Percentiles rank a stretch among this genome's conserved stretches.
These are phyloP conservation scores for Beta corolliflora DNA, from an alignment of 179 eudicot species.

Conservation along the genomic window DNA sequence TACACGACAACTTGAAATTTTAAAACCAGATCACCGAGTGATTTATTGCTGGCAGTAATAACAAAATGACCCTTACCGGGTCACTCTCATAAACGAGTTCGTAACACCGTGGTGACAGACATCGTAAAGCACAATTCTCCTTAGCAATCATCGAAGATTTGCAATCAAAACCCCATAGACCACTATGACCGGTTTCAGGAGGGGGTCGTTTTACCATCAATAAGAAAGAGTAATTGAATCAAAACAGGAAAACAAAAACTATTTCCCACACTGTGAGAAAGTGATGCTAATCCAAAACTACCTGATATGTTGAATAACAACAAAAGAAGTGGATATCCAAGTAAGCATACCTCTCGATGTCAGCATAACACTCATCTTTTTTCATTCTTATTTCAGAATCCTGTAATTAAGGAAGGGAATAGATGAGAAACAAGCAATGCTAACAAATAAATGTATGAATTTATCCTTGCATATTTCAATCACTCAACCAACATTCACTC, in stretches of 20 bases:
- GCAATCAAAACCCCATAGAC: constrained; percentile 84
- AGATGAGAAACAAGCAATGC: constrained; percentile 5
- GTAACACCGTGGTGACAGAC: constrained; percentile 81
- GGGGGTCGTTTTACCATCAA: constrained; percentile 7
- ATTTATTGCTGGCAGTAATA: background rate
- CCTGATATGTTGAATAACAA: background rate
- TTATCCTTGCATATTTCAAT: background rate
- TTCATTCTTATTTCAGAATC: constrained; percentile 64
- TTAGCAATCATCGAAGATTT: constrained; percentile 69
- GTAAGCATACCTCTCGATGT: constrained; percentile 62
- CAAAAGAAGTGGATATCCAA: background rate
- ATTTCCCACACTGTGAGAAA: background rate
- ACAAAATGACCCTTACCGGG: constrained; percentile 51
- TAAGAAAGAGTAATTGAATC: constrained; percentile 10
- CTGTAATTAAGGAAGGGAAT: constrained; percentile 30
- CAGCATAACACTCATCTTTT: constrained; percentile 74
- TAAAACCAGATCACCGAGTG: background rate
- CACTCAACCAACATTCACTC: background rate
- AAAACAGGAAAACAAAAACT: background rate
- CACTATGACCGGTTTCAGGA: constrained; percentile 38
- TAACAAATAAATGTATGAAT: background rate
- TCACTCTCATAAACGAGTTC: constrained; percentile 83
- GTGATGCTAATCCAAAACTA: background rate
- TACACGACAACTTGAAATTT: background rate
- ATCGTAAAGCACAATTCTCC: constrained; percentile 80